These are phyloP conservation scores for Gaeumannomyces tritici DNA, from an alignment of 2,329 filamentous ascomycete genomes.

Conservation along the genomic window DNA sequence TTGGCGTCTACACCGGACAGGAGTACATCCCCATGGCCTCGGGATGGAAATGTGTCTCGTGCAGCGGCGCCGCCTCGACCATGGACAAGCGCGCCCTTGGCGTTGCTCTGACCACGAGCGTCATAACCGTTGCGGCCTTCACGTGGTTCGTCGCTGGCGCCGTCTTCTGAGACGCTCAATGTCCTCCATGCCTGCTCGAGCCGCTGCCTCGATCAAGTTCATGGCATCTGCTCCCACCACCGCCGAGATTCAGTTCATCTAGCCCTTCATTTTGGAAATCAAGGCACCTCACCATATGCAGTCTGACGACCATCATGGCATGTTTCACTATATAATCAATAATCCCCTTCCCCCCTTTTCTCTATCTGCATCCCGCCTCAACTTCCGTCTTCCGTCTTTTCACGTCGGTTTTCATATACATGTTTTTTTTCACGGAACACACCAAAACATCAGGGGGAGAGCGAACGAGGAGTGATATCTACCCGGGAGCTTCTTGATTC, in stretches of 20 bases:
- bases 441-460: background rate
- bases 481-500: background rate
- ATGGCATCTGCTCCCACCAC: background rate
- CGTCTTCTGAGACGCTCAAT: conserved; percentile 11
- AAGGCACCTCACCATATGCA: background rate
- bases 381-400: background rate
- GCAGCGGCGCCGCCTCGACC: conserved; percentile 39
- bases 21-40: conserved; percentile 40
- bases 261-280: background rate
- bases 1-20: conserved; percentile 47
- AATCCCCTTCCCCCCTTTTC: background rate
- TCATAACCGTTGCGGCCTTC: conserved; percentile 49
- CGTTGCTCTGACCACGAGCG: conserved; percentile 42
- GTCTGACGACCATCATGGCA: background rate
- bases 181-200: background rate
- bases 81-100: conserved; percentile 37
- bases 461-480: background rate
- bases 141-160: conserved; percentile 54
- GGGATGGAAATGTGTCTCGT: conserved; percentile 46
- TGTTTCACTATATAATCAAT: background rate
- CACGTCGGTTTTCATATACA: background rate
- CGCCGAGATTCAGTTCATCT: background rate
- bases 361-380: background rate
- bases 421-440: background rate
- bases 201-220: background rate